Evolutionary conservation across 176 grass and related monocot species (phyloP), one percentile per base, ranked within the genome.

Genomic region (Paspalum notatum): DNA sequence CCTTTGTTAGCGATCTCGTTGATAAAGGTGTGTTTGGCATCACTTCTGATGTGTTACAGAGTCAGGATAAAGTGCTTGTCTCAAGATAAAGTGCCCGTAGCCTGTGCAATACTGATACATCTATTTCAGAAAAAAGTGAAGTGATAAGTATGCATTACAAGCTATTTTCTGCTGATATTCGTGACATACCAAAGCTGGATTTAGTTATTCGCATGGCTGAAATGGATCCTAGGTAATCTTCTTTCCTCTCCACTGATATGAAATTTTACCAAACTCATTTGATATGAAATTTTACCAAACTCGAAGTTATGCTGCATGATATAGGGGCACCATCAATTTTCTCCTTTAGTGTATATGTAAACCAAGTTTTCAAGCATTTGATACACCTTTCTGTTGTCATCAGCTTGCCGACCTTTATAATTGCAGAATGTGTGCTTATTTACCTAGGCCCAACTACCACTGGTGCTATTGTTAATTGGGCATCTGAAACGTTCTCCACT

Each of bases 351-450:
- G 32, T 69, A 60, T 49, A 80, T 80, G 47, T 55, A 67, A 80
- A 41, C 43, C 13, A 77, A 26, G 5, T 12, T 74, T 89, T 62
- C 42, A 53, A 83, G 74, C 45, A 51, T 85, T 85, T 85, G 68
- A 88, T 89, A 72, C 77, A 74, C 27, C 68, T 89, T 85, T 88
- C 90, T 97, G 39, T 82, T 95, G 90, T 77, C 91, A 86, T 89
- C 88, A 98, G 92, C 90, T 82, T 95, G 92, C 95, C 92, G 74
- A 98, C 92, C 72, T 98, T 98, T 93, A 98, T 98, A 91, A 98
- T 98, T 95, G 92, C 92, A 87, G 95, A 95, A 71, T 98, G 95
- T 79, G 95, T 98, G 71, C 89, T 98, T 77, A 98, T 98, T 93
- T 98, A 98, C 42, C 73, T 98, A 59, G 86, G 95, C 84, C 92